Base-by-base conservation (phyloP, 2,329 filamentous ascomycete species). In the Capronia americana region DNA sequence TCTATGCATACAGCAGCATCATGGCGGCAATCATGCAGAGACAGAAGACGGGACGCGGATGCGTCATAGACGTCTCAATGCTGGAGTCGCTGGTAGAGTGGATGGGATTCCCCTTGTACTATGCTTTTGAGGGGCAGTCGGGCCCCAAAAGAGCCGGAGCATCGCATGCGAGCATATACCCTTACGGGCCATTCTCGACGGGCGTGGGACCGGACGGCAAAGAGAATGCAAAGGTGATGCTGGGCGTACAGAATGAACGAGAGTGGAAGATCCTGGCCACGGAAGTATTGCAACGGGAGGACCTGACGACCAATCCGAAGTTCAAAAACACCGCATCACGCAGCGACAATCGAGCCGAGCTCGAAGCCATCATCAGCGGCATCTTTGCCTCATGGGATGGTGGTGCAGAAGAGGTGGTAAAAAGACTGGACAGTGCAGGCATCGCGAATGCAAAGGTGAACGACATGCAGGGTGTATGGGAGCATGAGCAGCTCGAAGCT, bases 21-120 rank as follows among this genome's bases (percentile, higher is more conserved):
- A 74, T 86, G 3, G 81, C 81, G 0, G 84, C 84, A 0, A 67
- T 86, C 3, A 70, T 85, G 23, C 80, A 83, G 69, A 80, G 85
- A 0, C 76, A 73, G 0, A 84, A 81, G 68, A 83, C 83, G 0
- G 83, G 83, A 0, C 75, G 75, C 32, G 85, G 85, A 0, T 81
- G 79, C 34, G 77, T 79, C 20, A 78, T 87, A 23, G 85, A 87
- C 51, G 82, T 87, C 17, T 85, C 83, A 1, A 87, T 87, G 85
- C 76, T 87, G 7, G 85, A 87, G 71, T 80, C 81, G 56, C 85
- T 87, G 84, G 78, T 82, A 0, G 85, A 87, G 70, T 87, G 85
- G 85, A 87, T 87, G 85, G 77, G 77, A 0, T 87, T 86, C 56
- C 85, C 84, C 0, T 73, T 86, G 70, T 85, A 87, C 70, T 87